Conservation (phyloP, 768 basidiomycete genomes). For the Chalciporus piperatus region DNA sequence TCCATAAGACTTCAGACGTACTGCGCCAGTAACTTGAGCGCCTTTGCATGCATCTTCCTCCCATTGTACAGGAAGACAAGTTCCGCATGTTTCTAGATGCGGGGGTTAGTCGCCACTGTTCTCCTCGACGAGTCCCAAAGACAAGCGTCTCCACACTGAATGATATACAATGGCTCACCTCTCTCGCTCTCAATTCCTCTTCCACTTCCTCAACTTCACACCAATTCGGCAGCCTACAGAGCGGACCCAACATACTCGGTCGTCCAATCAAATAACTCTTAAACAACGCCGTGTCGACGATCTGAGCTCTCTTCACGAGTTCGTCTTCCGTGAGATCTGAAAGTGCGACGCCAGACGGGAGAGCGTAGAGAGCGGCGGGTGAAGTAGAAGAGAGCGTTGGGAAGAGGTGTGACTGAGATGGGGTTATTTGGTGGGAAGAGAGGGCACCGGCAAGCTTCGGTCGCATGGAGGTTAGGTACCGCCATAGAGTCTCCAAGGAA, state of each 20-base stretch:
- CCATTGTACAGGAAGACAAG: conserved; percentile 90
- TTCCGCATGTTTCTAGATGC: conserved; percentile 80
- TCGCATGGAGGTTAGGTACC: conserved; percentile 86
- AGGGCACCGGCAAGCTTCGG: conserved; percentile 83
- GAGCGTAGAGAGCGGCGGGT: conserved; percentile 67
- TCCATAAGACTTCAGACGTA: conserved; percentile 36
- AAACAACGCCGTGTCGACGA: conserved; percentile 93
- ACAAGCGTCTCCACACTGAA: neutral
- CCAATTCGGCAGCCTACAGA: conserved; percentile 94
- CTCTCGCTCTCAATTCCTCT: conserved; percentile 73
- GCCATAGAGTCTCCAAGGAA: conserved; percentile 84
- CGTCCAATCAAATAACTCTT: conserved; percentile 85
- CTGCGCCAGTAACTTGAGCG: conserved; percentile 81
- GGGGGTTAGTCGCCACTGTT: neutral
- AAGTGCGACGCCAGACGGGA: conserved; percentile 71
- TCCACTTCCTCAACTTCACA: conserved; percentile 96
- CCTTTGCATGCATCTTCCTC: conserved; percentile 93
- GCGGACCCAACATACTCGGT: conserved; percentile 75
- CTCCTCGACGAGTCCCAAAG: too few relatives aligned
- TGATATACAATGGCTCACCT: conserved; percentile 45
- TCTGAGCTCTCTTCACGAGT: conserved; percentile 83
- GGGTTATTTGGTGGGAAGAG: conserved; percentile 62
- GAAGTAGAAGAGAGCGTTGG: conserved; percentile 71
- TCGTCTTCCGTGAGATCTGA: conserved; percentile 76
- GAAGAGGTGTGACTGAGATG: conserved; percentile 64